Evolutionary conservation across 768 basidiomycete genomes (phyloP), one percentile per base, ranked within the genome.

Genomic region (Lentinula edodes): DNA sequence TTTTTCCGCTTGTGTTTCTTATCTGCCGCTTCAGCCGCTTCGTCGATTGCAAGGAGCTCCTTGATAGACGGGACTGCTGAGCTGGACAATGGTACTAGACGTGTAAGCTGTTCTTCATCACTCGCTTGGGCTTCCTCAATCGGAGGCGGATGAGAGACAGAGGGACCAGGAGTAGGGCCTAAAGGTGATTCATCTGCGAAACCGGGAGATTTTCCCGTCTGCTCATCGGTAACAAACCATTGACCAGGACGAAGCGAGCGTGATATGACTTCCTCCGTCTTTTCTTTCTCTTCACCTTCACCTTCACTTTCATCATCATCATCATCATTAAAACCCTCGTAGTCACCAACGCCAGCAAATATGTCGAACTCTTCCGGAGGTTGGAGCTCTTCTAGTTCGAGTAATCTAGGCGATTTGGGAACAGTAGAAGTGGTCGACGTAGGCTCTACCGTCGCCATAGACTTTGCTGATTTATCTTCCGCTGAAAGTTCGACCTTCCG

Each of bases 331-430:
- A 90, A 70, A 1, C 90, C 90, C 56, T 88, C 81, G 68, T 95
- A 97, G 53, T 92, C 91, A 8, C 88, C 93, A 5, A 85, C 91
- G 58, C 77, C 94, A 1, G 85, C 90, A 70, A 97, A 97, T 46
- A 97, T 95, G 69, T 96, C 90, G 45, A 92, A 82, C 57, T 92
- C 85, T 18, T 85, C 85, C n/a, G 77, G 63, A 6, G 76, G 72
- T 61, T 77, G 76, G 4, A 75, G 71, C 57, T 79, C 75, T 61
- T 66, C 68, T 7, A 70, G 64, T 50, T 65, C 57, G 13, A 51
- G 60, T 20, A 59, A 60, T 16, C 45, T 28, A 9, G 70, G 66
- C 5, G 68, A 63, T 36, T 68, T 70, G 3, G 9, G 71, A 66
- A 63, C 61, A 6, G 64, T 62, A 8, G 67, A 35, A n/a, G 66